A percentile compares a stretch with the other conserved stretches of the same genome.
Conservation (phyloP, 2,329 filamentous ascomycete genomes). For the Didymella segeticola region DNA sequence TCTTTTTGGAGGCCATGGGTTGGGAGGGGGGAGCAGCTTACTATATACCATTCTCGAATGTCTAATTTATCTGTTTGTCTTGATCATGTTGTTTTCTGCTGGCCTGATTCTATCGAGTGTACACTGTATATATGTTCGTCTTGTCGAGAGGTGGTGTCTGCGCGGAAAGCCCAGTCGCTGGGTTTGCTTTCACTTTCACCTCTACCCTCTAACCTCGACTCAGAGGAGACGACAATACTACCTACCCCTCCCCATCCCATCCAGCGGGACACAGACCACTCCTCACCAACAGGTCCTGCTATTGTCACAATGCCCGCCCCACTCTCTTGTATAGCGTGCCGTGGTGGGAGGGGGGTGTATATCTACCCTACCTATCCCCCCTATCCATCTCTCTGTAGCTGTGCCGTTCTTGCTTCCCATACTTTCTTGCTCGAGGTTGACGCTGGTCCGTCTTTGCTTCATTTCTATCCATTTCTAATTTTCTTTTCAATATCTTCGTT, state of each 20-base stretch:
- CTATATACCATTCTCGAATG: conserved; percentile 22
- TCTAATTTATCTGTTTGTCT: conserved; percentile 16
- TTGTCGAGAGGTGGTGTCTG: neutral
- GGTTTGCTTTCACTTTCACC: neutral
- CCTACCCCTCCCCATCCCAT: neutral
- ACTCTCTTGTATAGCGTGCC: neutral
- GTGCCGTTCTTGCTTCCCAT: too few relatives aligned
- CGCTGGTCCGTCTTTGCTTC: too few relatives aligned
- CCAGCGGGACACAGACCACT: neutral
- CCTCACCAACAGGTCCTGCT: too few relatives aligned
- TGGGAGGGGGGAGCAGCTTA: neutral
- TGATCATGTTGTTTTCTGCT: neutral
- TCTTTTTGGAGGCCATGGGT: neutral
- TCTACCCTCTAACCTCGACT: neutral
- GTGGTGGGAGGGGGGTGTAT: neutral
- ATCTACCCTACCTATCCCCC: neutral
- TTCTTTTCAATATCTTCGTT: neutral
- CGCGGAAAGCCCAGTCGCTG: neutral
- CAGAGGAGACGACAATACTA: neutral
- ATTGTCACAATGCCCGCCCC: conserved; percentile 1
- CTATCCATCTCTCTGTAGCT: neutral
- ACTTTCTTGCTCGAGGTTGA: too few relatives aligned
- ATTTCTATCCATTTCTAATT: neutral
- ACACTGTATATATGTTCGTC: neutral
- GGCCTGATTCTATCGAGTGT: too few relatives aligned